Evolutionary conservation across 441 rosid species (phyloP).

Genomic region (Biscutella laevigata): DNA sequence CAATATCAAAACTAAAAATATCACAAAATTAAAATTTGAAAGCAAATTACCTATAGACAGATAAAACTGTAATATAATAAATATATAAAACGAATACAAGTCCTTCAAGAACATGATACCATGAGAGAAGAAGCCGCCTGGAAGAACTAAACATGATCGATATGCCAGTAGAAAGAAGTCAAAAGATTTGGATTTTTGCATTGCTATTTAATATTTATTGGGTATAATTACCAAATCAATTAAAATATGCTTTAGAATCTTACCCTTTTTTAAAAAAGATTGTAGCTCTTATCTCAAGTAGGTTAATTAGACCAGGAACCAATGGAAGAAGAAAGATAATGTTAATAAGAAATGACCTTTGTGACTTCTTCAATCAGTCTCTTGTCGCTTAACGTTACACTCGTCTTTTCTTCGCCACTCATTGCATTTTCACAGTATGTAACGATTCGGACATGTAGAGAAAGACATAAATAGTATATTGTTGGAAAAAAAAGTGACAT

Average conservation of each 20-base stretch:
- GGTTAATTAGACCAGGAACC: not conserved
- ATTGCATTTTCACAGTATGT: too few relatives aligned
- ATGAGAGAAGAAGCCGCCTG: not conserved
- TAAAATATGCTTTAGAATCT: constrained; percentile 9
- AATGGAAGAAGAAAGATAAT: not conserved
- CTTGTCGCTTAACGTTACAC: constrained; percentile 18
- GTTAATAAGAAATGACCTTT: constrained; percentile 5
- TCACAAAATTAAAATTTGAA: too few relatives aligned
- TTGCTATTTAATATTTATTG: not conserved
- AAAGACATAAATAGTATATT: too few relatives aligned
- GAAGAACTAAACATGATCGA: not conserved
- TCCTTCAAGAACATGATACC: too few relatives aligned
- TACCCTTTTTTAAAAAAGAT: not conserved
- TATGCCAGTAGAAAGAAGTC: not conserved
- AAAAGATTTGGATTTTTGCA: constrained; percentile 1
- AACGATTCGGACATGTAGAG: too few relatives aligned
- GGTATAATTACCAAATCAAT: not conserved
- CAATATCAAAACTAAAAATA: too few relatives aligned
- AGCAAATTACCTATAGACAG: too few relatives aligned
- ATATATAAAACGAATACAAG: too few relatives aligned
- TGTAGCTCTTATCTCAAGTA: constrained; percentile 3
- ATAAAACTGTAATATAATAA: too few relatives aligned
- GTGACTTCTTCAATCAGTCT: constrained; percentile 19
- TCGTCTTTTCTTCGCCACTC: constrained; percentile 24
- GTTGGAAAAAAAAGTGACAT: too few relatives aligned